A percentile compares a stretch with the other conserved stretches of the same genome.
Evolutionary conservation across 1,284 basidiomycete genomes (phyloP).

Genomic region (Apiotrichum brassicae): DNA sequence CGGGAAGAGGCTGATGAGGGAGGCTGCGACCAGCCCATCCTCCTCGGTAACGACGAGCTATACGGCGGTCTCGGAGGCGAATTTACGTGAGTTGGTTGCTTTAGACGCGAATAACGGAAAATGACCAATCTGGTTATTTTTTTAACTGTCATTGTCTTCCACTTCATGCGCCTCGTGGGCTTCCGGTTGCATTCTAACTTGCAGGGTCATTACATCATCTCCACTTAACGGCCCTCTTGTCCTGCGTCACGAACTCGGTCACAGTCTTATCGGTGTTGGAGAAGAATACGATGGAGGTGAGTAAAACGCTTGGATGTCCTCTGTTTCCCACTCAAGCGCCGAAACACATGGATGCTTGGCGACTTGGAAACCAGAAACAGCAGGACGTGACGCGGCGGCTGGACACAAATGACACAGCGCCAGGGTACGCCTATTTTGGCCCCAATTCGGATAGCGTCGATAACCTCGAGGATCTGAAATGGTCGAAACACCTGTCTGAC

Average conservation of each 20-base stretch:
- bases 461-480: slow-evolving; percentile 50
- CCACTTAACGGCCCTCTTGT: slow-evolving; percentile 69
- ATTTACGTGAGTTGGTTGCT: slow-evolving; percentile 65
- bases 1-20: slow-evolving; percentile 26
- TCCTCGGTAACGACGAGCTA: slow-evolving; percentile 70
- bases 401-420: neutral
- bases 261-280: slow-evolving; percentile 55
- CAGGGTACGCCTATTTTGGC: slow-evolving; percentile 63
- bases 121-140: no score
- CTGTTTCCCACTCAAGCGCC: no score
- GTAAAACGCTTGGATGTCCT: no score
- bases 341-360: no score
- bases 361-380: no score
- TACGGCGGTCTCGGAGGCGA: slow-evolving; percentile 78
- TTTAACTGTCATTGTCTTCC: no score
- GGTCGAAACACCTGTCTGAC: slow-evolving; percentile 65
- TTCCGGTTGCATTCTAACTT: no score
- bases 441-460: slow-evolving; percentile 54
- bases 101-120: no score
- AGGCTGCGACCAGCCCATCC: slow-evolving; percentile 69
- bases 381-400: no score
- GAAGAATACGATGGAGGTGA: slow-evolving; percentile 76
- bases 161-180: no score
- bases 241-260: slow-evolving; percentile 71
- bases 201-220: slow-evolving; percentile 70